Base-by-base conservation (phyloP, 495 filamentous ascomycete genomes). In the Clavariopsis aquatica region DNA sequence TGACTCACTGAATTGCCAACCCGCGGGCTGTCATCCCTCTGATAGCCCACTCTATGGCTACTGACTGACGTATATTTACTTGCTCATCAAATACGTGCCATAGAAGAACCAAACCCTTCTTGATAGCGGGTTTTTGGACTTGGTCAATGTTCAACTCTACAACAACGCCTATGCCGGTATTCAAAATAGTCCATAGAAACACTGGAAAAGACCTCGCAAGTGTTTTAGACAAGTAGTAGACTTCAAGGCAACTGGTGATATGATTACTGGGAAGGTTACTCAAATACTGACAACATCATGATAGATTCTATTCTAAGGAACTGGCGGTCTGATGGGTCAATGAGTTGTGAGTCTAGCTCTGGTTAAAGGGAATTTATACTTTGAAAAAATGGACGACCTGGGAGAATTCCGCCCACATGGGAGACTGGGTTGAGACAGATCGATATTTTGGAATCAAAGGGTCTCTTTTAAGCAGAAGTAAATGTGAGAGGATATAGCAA, bases 351-450 rank as follows among this genome's bases (percentile, higher is more conserved):
- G 71, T 79, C 31, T 65, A 69, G 49, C 77, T 79, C 0, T 84
- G 78, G 68, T 82, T 82, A 49, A 49, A 75, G 8, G 55, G 68
- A 5, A 79, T 80, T 23, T 26, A 65, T 13, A 79, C n/a, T n/a
- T n/a, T 78, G 22, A 78, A 78, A 10, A 80, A 76, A 52, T 84
- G 81, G 82, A 68, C 81, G 13, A 74, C 65, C 4, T 71, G 80
- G 19, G 73, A 74, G 5, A 66, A 77, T 19, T 75, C 77, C 10
- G 76, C 76, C 17, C 80, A 84, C 68, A 74, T 78, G 60, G 71
- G 76, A 0, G 74, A 78, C 43, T 72, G 76, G 24, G 80, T 82
- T 52, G 78, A 82, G 63, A 67, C 72, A 22, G 77, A 80, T 19
- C 24, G 57, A 29, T 69, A 64, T 29, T 65, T 69, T 62, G 56